Evolutionary conservation across 148 eudicot species (phyloP), one percentile per base, ranked within the genome.

Genomic region (Nepenthes gracilis): DNA sequence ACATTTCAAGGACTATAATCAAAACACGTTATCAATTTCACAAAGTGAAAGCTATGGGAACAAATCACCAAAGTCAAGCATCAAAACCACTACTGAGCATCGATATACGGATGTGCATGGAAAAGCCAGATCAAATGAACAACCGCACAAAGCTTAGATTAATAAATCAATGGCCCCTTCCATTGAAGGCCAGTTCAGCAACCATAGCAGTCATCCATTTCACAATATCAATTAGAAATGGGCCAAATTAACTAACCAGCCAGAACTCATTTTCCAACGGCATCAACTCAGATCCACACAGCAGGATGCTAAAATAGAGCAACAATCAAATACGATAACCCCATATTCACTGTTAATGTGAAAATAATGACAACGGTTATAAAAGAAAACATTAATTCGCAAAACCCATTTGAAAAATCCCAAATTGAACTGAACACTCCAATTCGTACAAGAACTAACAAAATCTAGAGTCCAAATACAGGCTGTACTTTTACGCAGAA

Each of bases 401-500:
- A 64, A 50, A 63, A 52, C 50, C 59, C 5, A 45, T 15, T 14
- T 33, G 1, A 56, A 60, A 54, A 56, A 51, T 5, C 45, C 43
- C 59, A 61, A 55, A 45, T 47, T 32, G 38, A 58, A 47, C 40
- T 15, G 53, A 37, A 6, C 45, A 55, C 14, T 55, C 1, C 11
- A 55, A 47, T 36, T 12, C 9, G 2, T 15, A 64, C 1, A 23
- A 40, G 6, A 40, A 40, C 45, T 3, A 8, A 4, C 45, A 4
- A 40, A 8, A 40, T 40, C 45, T 40, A 1, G 45, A 6, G 15
- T 49, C 53, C 2, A 49, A 36, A 57, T 57, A 38, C 2, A 35
- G 36, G 58, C 8, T 8, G 9, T 2, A 33, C 2, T 33, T 33
- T 32, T 1, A 32, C 35, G 52, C 47, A 65, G 54, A 69, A 74